Percentiles rank a stretch among this genome's conserved stretches.
These are phyloP conservation scores for Mallotus repandus DNA, from an alignment of 441 rosid species.

Conservation along the genomic window DNA sequence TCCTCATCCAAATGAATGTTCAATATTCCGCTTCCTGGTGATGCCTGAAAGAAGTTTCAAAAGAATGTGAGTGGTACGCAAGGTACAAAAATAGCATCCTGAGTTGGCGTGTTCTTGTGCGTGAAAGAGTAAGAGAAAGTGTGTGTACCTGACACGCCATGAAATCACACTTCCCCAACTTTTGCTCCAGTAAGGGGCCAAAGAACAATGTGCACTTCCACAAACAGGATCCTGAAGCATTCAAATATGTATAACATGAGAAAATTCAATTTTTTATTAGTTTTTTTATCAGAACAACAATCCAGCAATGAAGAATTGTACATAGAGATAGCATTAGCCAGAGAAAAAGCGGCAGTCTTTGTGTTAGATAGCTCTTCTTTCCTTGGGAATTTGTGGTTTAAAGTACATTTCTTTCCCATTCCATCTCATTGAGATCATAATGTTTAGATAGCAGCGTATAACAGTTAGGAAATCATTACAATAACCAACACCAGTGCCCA, in stretches of 20 bases:
- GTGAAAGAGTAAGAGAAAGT: too few species aligned
- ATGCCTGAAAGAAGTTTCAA: conserved; percentile 47
- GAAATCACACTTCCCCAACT: conserved; percentile 58
- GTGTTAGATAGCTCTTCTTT: not conserved
- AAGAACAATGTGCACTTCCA: conserved; percentile 76
- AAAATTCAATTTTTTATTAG: not conserved
- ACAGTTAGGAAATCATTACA: too few species aligned
- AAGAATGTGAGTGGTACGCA: not conserved
- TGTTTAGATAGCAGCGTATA: not conserved
- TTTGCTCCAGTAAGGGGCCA: conserved; percentile 68
- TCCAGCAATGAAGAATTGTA: not conserved
- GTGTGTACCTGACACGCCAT: conserved; percentile 53
- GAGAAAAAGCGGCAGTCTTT: not conserved
- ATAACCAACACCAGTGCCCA: too few species aligned
- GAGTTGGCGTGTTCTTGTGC: not conserved
- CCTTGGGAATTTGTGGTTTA: too few species aligned
- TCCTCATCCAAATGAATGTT: conserved; percentile 49
- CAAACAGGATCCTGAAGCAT: conserved; percentile 64
- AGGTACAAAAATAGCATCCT: too few species aligned
- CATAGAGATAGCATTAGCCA: not conserved
- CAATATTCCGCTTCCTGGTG: conserved; percentile 62
- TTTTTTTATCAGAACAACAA: not conserved
- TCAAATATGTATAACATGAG: not conserved
- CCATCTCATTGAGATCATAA: too few species aligned
- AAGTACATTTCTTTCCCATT: too few species aligned